A percentile compares a stretch with the other conserved stretches of the same genome.
Conservation (phyloP, 164 flowering plant genomes). For the Euptelea pleiosperma region DNA sequence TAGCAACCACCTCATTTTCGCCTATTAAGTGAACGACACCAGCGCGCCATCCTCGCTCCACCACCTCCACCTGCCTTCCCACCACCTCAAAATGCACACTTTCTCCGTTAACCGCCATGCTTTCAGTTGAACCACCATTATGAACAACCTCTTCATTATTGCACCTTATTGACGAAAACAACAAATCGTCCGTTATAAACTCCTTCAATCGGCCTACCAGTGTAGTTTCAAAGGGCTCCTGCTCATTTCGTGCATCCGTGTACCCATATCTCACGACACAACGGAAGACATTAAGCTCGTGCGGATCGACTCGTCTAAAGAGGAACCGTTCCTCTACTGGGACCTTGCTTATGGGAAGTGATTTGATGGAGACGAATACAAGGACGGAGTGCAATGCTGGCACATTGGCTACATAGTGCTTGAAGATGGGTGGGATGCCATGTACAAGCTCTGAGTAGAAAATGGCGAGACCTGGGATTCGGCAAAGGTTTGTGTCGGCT, state of each 20-base stretch:
- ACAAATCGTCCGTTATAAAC: constrained; percentile 38
- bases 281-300: constrained; percentile 44
- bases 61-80: constrained; percentile 26
- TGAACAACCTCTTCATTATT: too few species aligned
- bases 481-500: constrained; percentile 13
- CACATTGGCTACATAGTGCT: constrained; percentile 48
- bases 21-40: constrained; percentile 64
- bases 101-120: too few species aligned
- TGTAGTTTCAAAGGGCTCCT: constrained; percentile 48
- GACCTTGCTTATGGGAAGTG: constrained; percentile 61
- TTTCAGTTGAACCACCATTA: too few species aligned
- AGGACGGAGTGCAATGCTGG: constrained; percentile 65
- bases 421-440: constrained; percentile 72
- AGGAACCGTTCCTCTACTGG: constrained; percentile 56
- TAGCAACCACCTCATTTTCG: constrained; percentile 53
- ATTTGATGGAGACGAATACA: constrained; percentile 61
- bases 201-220: constrained; percentile 46
- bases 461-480: constrained; percentile 55
- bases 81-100: too few species aligned
- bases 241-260: constrained; percentile 41
- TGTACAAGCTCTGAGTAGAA: constrained; percentile 76
- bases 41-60: constrained; percentile 34
- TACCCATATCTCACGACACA: constrained; percentile 74
- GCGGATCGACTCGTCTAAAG: constrained; percentile 45
- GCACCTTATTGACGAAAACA: too few species aligned